Evolutionary conservation across 768 basidiomycete species (phyloP), one percentile per base, ranked within the genome.

Genomic region (Kwoniella dendrophila): DNA sequence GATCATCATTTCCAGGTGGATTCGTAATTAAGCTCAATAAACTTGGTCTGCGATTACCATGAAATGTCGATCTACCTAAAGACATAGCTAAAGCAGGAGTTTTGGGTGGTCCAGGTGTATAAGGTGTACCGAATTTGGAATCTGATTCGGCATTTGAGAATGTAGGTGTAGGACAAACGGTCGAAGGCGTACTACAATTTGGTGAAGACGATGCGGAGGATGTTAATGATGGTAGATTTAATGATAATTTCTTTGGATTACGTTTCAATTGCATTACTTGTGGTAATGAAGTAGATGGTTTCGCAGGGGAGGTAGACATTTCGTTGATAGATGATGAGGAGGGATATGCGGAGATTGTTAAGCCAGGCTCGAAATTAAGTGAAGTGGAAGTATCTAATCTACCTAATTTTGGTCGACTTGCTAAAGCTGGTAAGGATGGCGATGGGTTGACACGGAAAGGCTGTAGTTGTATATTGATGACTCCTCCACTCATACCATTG

Each of bases 101-200:
- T 44, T 67, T 67, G 44, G 73, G 67, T 26, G 70, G 70, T 53
- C 73, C 73, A 18, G 73, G 73, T 2, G 73, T 71, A 55, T 62
- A 70, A 5, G 73, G 73, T 10, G 69, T 70, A 43, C 38, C 55
- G 53, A 56, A 63, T 29, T 44, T 41, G 1, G 55, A 56, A 47
- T 44, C 48, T 29, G 44, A 38, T 10, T 49, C 56, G 44, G 55
- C 50, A 0, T 40, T 33, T 20, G 49, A 44, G 29, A 33, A 53
- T 20, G 53, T 62, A 8, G 60, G 60, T 16, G 62, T 63, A 11
- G 62, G 55, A 38, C 54, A 63, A 41, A 57, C 55, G 16, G 62
- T 56, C 18, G 54, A 56, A 10, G 62, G 62, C 12, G 62, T 63
- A 27, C 27, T 56, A 29, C 44, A 41, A 29, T 24, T 40, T 2